phyloP scores from a whole-genome alignment of 306 rosid species.

The Cajanus cajan region DNA sequence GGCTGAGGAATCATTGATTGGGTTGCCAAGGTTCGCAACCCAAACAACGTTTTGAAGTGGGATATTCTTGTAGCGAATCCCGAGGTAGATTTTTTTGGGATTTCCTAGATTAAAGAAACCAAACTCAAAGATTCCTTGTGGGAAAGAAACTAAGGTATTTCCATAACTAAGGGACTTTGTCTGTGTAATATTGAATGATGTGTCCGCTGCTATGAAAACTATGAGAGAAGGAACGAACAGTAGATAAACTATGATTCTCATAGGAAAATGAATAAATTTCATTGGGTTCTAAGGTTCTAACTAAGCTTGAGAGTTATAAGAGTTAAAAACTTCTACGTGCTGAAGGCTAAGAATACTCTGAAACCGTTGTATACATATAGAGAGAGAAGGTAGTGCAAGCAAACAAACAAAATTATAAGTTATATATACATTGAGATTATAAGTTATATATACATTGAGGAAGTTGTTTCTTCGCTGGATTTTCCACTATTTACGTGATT shows the following conservation, averaged over 20 bases:
- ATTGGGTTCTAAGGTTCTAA: neutral
- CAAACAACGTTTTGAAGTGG: conserved; percentile 15
- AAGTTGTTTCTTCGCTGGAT: too few relatives aligned
- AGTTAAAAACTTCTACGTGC: neutral
- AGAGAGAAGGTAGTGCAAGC: neutral
- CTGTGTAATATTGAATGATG: neutral
- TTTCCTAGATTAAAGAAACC: conserved; percentile 22
- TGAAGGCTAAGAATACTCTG: neutral
- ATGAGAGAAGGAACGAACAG: neutral
- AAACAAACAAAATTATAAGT: neutral
- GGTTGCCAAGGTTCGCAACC: conserved; percentile 24
- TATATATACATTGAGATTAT: too few relatives aligned
- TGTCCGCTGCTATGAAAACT: neutral
- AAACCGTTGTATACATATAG: neutral
- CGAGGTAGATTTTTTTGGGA: conserved; percentile 13
- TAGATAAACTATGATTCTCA: neutral
- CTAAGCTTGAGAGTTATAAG: neutral
- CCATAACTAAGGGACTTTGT: neutral
- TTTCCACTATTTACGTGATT: too few relatives aligned
- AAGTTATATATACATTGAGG: too few relatives aligned
- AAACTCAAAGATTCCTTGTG: conserved; percentile 12
- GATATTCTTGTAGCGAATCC: conserved; percentile 34
- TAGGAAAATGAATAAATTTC: neutral
- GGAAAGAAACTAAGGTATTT: conserved; percentile 21
- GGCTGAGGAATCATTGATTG: conserved; percentile 14